A percentile compares a stretch with the other conserved stretches of the same genome.
Evolutionary conservation across 192 early-diverging fungal species (phyloP).

Genomic region (Linnemannia zychae): DNA sequence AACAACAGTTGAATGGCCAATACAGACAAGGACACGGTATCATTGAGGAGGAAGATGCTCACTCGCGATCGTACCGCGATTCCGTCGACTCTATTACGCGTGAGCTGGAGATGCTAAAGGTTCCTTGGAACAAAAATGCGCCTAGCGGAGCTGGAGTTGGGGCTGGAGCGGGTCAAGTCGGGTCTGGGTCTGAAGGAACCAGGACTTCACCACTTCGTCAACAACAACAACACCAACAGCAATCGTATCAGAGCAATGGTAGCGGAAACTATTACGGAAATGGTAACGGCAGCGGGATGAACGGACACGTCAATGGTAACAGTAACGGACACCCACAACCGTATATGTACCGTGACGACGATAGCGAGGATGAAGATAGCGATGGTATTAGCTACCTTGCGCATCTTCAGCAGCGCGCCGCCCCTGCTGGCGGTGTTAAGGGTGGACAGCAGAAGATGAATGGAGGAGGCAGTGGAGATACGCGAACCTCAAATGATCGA

Average conservation of each 20-base stretch:
- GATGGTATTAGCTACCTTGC: constrained; percentile 29
- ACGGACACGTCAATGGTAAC: constrained; percentile 5
- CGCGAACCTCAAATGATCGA: constrained; percentile 45
- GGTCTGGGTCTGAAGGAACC: neutral
- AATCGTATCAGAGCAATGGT: neutral
- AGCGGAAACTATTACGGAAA: neutral
- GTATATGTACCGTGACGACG: constrained; percentile 8
- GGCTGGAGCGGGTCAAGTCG: too few species aligned
- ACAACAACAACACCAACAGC: constrained; percentile 10
- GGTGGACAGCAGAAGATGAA: constrained; percentile 1
- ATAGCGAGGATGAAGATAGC: constrained; percentile 22
- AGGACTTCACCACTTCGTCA: constrained; percentile 2
- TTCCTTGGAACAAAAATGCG: constrained; percentile 45
- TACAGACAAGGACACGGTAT: neutral
- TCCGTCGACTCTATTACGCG: constrained; percentile 55
- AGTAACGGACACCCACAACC: neutral
- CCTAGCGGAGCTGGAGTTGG: too few species aligned
- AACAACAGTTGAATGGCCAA: constrained; percentile 7
- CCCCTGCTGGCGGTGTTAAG: neutral
- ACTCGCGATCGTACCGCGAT: constrained; percentile 34
- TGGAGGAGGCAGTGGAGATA: neutral
- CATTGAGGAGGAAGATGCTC: constrained; percentile 16
- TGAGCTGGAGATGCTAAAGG: constrained; percentile 56
- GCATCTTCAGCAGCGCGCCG: constrained; percentile 20
- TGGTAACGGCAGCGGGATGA: constrained; percentile 8